Base-by-base conservation (phyloP, 116 monocot species). In the Dioscorea cayenensis region DNA sequence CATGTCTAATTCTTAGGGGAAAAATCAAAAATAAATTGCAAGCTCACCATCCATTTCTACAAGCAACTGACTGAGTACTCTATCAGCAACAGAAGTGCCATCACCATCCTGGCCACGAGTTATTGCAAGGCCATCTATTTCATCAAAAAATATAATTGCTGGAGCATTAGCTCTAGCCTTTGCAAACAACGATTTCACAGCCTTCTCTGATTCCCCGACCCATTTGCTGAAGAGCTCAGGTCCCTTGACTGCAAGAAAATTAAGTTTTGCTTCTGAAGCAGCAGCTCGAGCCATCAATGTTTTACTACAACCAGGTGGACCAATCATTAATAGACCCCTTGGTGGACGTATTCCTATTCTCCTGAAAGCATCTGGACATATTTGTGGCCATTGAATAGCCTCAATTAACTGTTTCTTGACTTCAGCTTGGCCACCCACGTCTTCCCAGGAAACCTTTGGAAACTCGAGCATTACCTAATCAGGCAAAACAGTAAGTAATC, bases 201-300 rank as follows among this genome's bases (percentile, higher is more conserved):
- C 97, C 80, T 99, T 99, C 77, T 99, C 97, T 35, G 97, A 93
- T 64, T 99, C 97, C 43, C 97, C 97, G 66, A 99, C 94, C 94
- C 94, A 99, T 84, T 99, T 93, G 75, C 86, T 99, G 72, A 93
- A 85, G 72, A 99, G 86, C 65, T 99, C 94, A 66, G 97, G 97
- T 12, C 97, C 97, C 70, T 99, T 99, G 4, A 99, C 94, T 36
- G 97, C 94, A 75, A 99, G 76, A 73, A 99, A 97, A 76, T 97
- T 97, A 6, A 93, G 61, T 71, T 87, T 90, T 81, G 93, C 88
- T 78, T 93, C 97, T 43, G 94, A 86, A 74, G 97, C 97, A 69
- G 91, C 97, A 23, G 94, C 99, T 68, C 99, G 88, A 18, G 99
- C 97, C 94, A 94, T 80, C 69, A 94, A 72, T 4, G 99, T 99